Conservation (phyloP, 768 basidiomycete genomes). For the Hemileccinum rubropunctum region DNA sequence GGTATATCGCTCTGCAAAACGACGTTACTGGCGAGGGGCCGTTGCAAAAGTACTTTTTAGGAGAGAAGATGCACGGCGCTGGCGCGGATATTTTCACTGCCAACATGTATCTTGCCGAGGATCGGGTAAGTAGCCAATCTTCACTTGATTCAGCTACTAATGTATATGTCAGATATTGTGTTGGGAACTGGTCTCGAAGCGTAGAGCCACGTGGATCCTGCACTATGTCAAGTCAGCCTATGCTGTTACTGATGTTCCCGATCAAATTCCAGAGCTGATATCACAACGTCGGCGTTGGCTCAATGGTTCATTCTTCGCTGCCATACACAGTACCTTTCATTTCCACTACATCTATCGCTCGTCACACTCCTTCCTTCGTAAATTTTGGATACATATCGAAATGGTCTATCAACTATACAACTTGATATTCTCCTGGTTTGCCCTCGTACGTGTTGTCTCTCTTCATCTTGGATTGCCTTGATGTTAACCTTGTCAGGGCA, state of each 20-base stretch:
- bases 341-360: slow-evolving; percentile 96
- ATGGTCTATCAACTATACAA: slow-evolving; percentile 90
- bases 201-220: slow-evolving; percentile 84
- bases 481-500: slow-evolving; percentile 49
- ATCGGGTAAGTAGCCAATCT: slow-evolving; percentile 49
- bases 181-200: slow-evolving; percentile 97
- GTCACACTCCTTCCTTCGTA: slow-evolving; percentile 75
- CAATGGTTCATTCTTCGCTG: slow-evolving; percentile 98
- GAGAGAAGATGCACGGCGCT: slow-evolving; percentile 90
- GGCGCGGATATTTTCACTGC: slow-evolving; percentile 91
- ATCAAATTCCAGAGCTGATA: slow-evolving; percentile 92
- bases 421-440: slow-evolving; percentile 90
- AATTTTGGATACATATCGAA: slow-evolving; percentile 94
- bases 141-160: slow-evolving; percentile 1
- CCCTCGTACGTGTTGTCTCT: slow-evolving; percentile 49
- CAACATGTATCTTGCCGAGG: slow-evolving; percentile 95
- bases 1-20: slow-evolving; percentile 90
- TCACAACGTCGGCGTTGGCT: slow-evolving; percentile 96
- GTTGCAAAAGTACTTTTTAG: slow-evolving; percentile 93
- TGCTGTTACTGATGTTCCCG: slow-evolving; percentile 90
- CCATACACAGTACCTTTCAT: slow-evolving; percentile 86
- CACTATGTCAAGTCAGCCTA: slow-evolving; percentile 97
- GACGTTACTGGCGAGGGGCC: slow-evolving; percentile 82
- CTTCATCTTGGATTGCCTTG: background rate
- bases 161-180: slow-evolving; percentile 70